Conservation (phyloP, 106 monocot genomes). For the Cymbidium sinense region DNA sequence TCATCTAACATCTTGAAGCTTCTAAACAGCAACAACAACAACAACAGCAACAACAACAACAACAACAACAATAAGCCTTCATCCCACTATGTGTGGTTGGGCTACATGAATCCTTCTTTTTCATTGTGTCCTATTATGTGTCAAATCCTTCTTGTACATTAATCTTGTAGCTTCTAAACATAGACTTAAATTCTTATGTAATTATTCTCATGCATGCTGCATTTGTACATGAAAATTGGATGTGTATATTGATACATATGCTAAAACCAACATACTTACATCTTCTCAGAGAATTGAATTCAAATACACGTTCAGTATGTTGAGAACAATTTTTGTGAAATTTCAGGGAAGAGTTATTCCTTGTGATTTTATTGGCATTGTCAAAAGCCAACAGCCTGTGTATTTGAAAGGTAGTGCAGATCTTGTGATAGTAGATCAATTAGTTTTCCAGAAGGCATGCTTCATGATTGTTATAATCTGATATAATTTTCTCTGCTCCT, state of each 20-base stretch:
- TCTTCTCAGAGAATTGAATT: neutral
- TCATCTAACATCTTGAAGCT: neutral
- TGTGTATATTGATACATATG: neutral
- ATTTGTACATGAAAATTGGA: neutral
- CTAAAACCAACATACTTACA: neutral
- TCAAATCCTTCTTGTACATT: too few species aligned
- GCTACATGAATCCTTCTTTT: too few species aligned
- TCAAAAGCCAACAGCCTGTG: conserved; percentile 82
- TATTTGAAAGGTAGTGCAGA: conserved; percentile 64
- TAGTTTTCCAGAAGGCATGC: neutral
- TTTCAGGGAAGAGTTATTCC: conserved; percentile 92
- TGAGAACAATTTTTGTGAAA: conserved; percentile 1
- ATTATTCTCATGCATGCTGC: neutral
- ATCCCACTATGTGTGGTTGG: too few species aligned
- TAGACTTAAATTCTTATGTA: neutral
- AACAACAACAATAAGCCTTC: too few species aligned
- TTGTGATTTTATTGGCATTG: conserved; percentile 89
- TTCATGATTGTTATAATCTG: neutral
- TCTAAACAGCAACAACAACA: too few species aligned
- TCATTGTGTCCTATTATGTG: too few species aligned
- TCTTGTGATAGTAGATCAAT: neutral
- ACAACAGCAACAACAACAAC: too few species aligned
- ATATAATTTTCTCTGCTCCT: neutral
- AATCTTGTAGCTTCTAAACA: neutral
- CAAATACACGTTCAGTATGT: neutral